Base-by-base conservation (phyloP, 2,329 filamentous ascomycete genomes). In the Fusarium robinianum region DNA sequence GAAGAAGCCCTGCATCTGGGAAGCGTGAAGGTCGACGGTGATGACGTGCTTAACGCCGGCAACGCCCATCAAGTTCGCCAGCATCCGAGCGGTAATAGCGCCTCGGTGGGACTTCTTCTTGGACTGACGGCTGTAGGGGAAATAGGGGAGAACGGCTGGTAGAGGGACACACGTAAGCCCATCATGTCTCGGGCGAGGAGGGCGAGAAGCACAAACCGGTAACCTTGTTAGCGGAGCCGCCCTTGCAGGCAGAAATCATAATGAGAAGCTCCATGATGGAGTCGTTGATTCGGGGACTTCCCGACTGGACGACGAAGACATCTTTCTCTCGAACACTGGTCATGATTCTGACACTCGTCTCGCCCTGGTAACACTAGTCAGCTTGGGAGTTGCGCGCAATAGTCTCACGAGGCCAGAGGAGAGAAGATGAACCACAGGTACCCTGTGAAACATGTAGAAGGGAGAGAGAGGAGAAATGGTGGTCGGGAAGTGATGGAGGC, bases 1-100 rank as follows among this genome's bases (percentile, higher is more conserved):
- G 79, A 99, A 99, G 74, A 99, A 99, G 46, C 94, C 94, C 72
- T 99, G 94, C 90, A 97, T 97, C 74, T 97, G 94, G n/a, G 88
- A 90, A 39, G 88, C 88, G 73, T 99, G 94, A 19, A 99, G 80
- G 66, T 99, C 94, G 64, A 99, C 87, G 11, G 94, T 99, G 62
- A 99, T 91, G 67, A 99, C 88, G 75, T 99, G 94, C 72, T 95
- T 90, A 56, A 99, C 90, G 40, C 94, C 94, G 37, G 94, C 94
- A 44, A 99, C 88, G 49, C 88, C 82, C 58, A 99, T 83, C 35
- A 97, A 81, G 68, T 99, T 99, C 49, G 94, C 92, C 39, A 99
- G 81, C 90, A 99, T 96, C 58, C 92, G 85, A 41, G 94, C 94
- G 7, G 94, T 96, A 64, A 99, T 97, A 46, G 94, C 90, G 37